Evolutionary conservation across 2,329 filamentous ascomycete genomes (phyloP), one percentile per base, ranked within the genome.

Genomic region (Plenodomus biglobosus): DNA sequence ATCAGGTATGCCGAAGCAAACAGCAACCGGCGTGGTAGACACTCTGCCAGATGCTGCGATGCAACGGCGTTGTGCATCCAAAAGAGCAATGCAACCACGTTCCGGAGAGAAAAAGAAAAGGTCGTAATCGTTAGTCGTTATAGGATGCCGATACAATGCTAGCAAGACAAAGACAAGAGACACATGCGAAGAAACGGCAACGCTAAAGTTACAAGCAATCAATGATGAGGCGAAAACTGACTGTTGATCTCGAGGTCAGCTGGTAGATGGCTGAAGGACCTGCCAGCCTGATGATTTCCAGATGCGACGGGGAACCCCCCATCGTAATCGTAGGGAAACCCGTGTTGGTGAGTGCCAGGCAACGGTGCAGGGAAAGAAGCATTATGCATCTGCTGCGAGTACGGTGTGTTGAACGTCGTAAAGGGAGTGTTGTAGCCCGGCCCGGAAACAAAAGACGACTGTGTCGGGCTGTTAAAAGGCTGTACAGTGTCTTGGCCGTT

Each of bases 1-100:
- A 52, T 44, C 42, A 19, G 52, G 20, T 11, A 46, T 46, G 55
- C 53, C 55, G 49, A 63, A 20, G 35, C 35, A 37, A 52, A 53
- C 58, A 57, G 54, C 58, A 57, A 46, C 20, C 41, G 48, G 43
- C 40, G 16, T 27, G 21, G 40, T 32, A 10, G 27, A 32, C 8
- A 32, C 27, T 32, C 6, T 15, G 3, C 13, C 27, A 32, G 52
- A 50, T 49, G 56, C 52, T 52, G 51, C 48, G 55, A 46, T 27
- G 30, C 19, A 39, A 37, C 27, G 15, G 27, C 27, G 27, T 8
- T 15, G 16, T 30, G 22, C 34, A 6, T 8, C n/a, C n/a, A 32
- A 32, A 15, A 32, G 13, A 32, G 27, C 27, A 32, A 32, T 32
- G 27, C 27, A 32, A 32, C 27, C 6, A 6, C 27, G 15, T 8